Conservation (phyloP, 352 stramenopile species). For the Phytophthora citricola region DNA sequence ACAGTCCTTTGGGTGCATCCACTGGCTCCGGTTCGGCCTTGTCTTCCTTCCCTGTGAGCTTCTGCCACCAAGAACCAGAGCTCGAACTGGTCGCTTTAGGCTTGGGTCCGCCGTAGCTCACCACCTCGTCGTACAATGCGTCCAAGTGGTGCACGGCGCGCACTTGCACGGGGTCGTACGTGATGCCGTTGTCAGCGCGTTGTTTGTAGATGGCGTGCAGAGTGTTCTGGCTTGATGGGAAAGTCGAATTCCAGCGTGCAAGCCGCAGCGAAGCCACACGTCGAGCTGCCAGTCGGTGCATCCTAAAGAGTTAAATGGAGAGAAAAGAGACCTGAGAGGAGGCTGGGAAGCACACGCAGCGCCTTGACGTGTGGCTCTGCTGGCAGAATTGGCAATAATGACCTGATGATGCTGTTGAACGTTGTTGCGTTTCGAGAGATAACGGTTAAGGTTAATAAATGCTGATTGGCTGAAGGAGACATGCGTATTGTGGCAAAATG, state of each 20-base stretch:
- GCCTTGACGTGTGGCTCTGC: slow-evolving; percentile 3
- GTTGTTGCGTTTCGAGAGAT: not conserved
- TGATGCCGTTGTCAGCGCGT: slow-evolving; percentile 59
- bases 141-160: slow-evolving; percentile 73
- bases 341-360: not conserved
- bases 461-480: slow-evolving; percentile 4
- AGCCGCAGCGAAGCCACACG: slow-evolving; percentile 6
- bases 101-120: slow-evolving; percentile 60
- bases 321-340: too few relatives aligned
- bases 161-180: slow-evolving; percentile 75
- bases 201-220: slow-evolving; percentile 69
- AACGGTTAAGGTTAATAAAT: too few relatives aligned
- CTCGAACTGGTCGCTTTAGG: not conserved
- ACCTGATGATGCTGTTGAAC: slow-evolving; percentile 19
- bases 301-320: not conserved
- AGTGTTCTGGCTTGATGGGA: slow-evolving; percentile 29
- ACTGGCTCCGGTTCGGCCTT: slow-evolving; percentile 8
- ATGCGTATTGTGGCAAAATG: slow-evolving; percentile 15
- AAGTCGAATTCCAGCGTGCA: slow-evolving; percentile 24
- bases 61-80: slow-evolving; percentile 62
- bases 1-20: slow-evolving; percentile 92
- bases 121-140: slow-evolving; percentile 58
- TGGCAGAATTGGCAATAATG: slow-evolving; percentile 11
- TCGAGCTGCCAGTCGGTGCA: slow-evolving; percentile 24
- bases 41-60: slow-evolving; percentile 42